Percentiles rank a stretch among this genome's conserved stretches.
Evolutionary conservation across 2,329 filamentous ascomycete species (phyloP).

Genomic region (Pestalotiopsis sp.): DNA sequence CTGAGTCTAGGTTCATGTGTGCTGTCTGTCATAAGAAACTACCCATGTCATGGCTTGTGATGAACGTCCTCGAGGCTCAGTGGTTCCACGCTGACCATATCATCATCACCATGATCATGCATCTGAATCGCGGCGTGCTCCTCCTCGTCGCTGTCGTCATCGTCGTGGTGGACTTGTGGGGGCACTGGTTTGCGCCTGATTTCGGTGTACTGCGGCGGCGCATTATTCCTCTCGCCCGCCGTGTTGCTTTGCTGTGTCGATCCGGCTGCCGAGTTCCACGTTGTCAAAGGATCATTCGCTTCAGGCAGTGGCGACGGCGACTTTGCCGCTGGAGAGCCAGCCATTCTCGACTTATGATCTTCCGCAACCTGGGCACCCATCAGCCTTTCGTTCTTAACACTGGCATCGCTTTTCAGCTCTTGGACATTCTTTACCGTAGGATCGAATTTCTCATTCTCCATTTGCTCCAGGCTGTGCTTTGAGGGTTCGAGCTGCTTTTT

Average conservation of each 20-base stretch:
- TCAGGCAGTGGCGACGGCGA: slow-evolving; percentile 10
- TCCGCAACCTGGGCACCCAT: slow-evolving; percentile 17
- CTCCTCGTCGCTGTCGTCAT: slow-evolving; percentile 29
- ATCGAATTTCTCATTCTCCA: slow-evolving; percentile 31
- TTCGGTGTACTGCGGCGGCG: slow-evolving; percentile 7
- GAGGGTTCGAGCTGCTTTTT: slow-evolving; percentile 20
- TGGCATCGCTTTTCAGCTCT: slow-evolving; percentile 27
- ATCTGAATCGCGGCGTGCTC: slow-evolving; percentile 40
- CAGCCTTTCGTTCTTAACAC: slow-evolving; percentile 21
- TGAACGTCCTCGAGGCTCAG: slow-evolving; percentile 21
- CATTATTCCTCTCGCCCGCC: neutral
- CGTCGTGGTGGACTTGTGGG: slow-evolving; percentile 17
- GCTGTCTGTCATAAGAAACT: neutral
- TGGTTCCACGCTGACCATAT: slow-evolving; percentile 30
- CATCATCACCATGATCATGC: slow-evolving; percentile 38
- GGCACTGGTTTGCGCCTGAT: neutral
- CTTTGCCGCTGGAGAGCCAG: neutral
- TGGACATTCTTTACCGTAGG: slow-evolving; percentile 26
- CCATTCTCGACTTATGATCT: neutral
- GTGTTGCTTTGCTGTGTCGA: neutral
- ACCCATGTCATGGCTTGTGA: neutral
- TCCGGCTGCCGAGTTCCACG: neutral
- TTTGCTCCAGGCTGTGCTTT: slow-evolving; percentile 19
- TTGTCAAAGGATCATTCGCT: slow-evolving; percentile 9
- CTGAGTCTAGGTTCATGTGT: neutral